These are phyloP conservation scores for Cyamopsis tetragonoloba DNA, from an alignment of 306 rosid genomes.

Conservation along the genomic window DNA sequence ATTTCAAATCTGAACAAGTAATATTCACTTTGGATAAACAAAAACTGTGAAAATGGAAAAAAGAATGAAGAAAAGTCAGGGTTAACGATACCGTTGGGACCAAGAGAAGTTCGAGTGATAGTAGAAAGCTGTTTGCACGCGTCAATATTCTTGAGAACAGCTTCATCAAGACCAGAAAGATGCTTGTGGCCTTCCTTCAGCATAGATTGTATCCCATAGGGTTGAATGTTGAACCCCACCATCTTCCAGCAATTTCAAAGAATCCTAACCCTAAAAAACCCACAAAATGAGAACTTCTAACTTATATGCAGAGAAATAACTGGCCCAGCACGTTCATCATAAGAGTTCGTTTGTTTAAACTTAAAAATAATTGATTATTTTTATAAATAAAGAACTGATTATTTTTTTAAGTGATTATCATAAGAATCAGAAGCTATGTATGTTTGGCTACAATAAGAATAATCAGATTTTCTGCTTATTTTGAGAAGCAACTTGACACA, in stretches of 20 bases:
- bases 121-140: conserved; percentile 93
- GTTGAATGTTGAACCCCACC: conserved; percentile 57
- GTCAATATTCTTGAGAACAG: conserved; percentile 85
- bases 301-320: no score
- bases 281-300: no score
- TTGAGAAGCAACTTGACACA: no score
- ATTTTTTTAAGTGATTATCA: no score
- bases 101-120: conserved; percentile 91
- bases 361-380: no score
- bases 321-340: no score
- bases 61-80: background rate
- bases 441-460: no score
- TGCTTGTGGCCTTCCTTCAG: conserved; percentile 90
- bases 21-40: background rate
- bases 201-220: conserved; percentile 86
- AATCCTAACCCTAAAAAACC: conserved; percentile 16
- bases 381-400: no score
- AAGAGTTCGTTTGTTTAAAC: no score
- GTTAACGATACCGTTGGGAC: conserved; percentile 66
- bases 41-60: background rate
- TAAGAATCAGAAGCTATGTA: no score
- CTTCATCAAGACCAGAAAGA: conserved; percentile 87
- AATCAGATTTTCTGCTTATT: no score
- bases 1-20: background rate
- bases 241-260: background rate